Percentiles rank a stretch among this genome's conserved stretches.
Evolutionary conservation across 768 basidiomycete species (phyloP).

Genomic region (Candolleomyces eurysporus): DNA sequence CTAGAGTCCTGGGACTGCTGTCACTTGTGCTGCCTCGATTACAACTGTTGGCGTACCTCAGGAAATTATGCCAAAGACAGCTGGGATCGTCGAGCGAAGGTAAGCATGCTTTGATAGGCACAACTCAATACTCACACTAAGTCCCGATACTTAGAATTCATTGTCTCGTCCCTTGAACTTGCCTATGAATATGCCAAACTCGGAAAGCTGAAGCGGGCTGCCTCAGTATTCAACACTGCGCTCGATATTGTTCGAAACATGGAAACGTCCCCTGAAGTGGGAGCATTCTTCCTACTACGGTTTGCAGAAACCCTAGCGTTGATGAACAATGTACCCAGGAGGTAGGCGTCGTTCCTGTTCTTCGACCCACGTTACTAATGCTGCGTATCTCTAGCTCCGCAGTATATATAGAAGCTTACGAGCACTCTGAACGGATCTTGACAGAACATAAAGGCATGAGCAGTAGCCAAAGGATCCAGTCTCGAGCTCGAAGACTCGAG

Average conservation of each 20-base stretch:
- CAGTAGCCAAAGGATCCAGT: slow-evolving; percentile 55
- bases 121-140: neutral
- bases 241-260: slow-evolving; percentile 43
- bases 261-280: slow-evolving; percentile 48
- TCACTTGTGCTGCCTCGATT: slow-evolving; percentile 66
- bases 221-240: slow-evolving; percentile 59
- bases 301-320: slow-evolving; percentile 66
- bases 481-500: slow-evolving; percentile 59
- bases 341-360: slow-evolving; percentile 36
- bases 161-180: slow-evolving; percentile 63
- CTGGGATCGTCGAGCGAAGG: slow-evolving; percentile 44
- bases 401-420: slow-evolving; percentile 61
- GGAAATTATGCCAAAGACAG: slow-evolving; percentile 56
- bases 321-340: slow-evolving; percentile 54
- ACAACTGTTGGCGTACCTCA: slow-evolving; percentile 60
- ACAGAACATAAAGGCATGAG: slow-evolving; percentile 46
- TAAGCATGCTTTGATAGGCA: slow-evolving; percentile 22
- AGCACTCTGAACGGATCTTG: slow-evolving; percentile 39
- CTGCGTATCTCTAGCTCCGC: slow-evolving; percentile 33
- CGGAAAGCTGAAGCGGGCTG: slow-evolving; percentile 71
- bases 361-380: neutral
- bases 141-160: slow-evolving; percentile 46
- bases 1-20: slow-evolving; percentile 66
- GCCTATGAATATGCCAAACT: slow-evolving; percentile 79
- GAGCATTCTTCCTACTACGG: slow-evolving; percentile 56